Evolutionary conservation across 129 eudicot genomes (phyloP), one percentile per base, ranked within the genome.

Genomic region (Calendula officinalis): DNA sequence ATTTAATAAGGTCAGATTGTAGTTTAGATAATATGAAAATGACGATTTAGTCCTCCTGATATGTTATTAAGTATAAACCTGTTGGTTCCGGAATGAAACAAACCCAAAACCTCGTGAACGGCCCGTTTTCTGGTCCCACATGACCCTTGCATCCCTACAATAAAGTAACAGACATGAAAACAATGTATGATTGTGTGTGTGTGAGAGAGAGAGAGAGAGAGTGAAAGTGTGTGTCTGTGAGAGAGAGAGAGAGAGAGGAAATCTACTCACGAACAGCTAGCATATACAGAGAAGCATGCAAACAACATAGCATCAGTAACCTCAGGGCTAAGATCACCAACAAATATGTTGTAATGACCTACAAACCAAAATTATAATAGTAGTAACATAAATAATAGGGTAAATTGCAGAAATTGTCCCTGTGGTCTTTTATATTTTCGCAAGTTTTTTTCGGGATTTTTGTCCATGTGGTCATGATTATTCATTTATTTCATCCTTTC

Each of bases 271-370:
- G 96, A 88, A 67, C 99, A 92, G 68, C 85, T 85, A 55, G 91
- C 72, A 74, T 79, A 92, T 33, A 83, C 89, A 44, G 99, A 92
- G 77, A 92, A 88, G 71, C 91, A 88, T 54, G 95, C 89, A 85
- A 66, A 88, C 76, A 92, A 62, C 87, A 78, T 92, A 58, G 99
- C 95, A 81, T 92, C 99, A 56, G 96, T 92, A 52, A 92, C 95
- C 75, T 92, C 96, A 66, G 99, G 87, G 84, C 96, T 85, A 63
- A 92, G 99, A 78, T 92, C 99, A 69, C 99, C 99, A 64, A 92
- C 96, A 85, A 92, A 92, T 65, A 92, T 82, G 76, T 92, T 92
- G 74, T 56, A 85, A 72, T 92, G 99, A 79, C 86, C 99, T 92
- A 70, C 61, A 77, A 37, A 82, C 47, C 63, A 56, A 49, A 47